Percentiles rank a stretch among this genome's conserved stretches.
Conservation (phyloP, 1,284 basidiomycete species). For the Takashimella tepidaria region DNA sequence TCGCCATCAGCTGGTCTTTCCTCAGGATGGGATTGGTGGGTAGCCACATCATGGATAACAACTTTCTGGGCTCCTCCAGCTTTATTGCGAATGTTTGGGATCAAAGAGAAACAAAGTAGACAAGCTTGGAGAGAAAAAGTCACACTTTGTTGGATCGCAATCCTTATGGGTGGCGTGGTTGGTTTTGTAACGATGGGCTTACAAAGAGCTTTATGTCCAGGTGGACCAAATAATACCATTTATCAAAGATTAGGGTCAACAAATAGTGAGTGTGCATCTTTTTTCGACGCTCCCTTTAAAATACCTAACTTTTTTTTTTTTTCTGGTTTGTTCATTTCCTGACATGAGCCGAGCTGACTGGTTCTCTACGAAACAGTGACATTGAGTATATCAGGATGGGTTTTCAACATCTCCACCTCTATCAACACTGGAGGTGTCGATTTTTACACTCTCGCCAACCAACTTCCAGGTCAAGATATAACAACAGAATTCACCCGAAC, state of each 20-base stretch:
- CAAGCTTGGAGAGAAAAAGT: constrained; percentile 99
- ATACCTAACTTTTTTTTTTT: too few relatives aligned
- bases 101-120: constrained; percentile 68
- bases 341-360: too few relatives aligned
- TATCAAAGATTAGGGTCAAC: constrained; percentile 36
- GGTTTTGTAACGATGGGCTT: constrained; percentile 95
- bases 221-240: constrained; percentile 26
- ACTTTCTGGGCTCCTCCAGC: constrained; percentile 88
- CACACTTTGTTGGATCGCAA: constrained; percentile 80
- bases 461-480: constrained; percentile 75
- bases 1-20: constrained; percentile 25
- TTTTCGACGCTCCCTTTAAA: too few relatives aligned
- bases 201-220: constrained; percentile 85
- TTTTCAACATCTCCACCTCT: constrained; percentile 69
- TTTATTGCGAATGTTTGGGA: constrained; percentile 66
- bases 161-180: constrained; percentile 69
- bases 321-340: too few relatives aligned
- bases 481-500: constrained; percentile 73
- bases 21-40: constrained; percentile 65
- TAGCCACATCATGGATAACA: constrained; percentile 67
- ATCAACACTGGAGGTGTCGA: constrained; percentile 55
- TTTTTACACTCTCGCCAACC: constrained; percentile 57
- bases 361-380: constrained; percentile 37
- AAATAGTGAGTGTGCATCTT: constrained; percentile 26
- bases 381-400: constrained; percentile 70